phyloP scores from a whole-genome alignment of 768 basidiomycete genomes.

The Mycena chlorophos region DNA sequence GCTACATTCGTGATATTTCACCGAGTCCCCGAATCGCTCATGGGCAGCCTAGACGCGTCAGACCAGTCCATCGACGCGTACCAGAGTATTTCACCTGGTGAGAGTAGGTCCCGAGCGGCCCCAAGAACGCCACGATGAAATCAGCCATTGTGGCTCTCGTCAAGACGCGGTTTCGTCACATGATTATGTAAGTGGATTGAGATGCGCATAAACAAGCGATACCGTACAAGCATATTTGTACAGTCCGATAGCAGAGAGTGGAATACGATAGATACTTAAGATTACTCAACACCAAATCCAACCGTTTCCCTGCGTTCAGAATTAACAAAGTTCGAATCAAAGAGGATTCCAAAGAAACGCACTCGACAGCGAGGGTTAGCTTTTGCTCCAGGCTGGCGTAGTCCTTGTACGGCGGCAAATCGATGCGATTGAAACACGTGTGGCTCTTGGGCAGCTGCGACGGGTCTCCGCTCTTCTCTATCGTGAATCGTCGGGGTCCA shows the following conservation, averaged over 20 bases:
- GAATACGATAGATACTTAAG: slow-evolving; percentile 17
- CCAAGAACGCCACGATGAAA: slow-evolving; percentile 45
- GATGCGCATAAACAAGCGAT: slow-evolving; percentile 19
- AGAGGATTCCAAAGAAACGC: slow-evolving; percentile 46
- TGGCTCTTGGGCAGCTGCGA: slow-evolving; percentile 95
- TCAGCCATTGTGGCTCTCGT: background rate
- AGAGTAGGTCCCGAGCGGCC: slow-evolving; percentile 59
- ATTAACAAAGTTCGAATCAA: slow-evolving; percentile 7
- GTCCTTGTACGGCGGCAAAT: slow-evolving; percentile 96
- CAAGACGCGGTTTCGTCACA: too few relatives aligned
- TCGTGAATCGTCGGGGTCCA: slow-evolving; percentile 94
- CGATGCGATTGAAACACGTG: slow-evolving; percentile 95
- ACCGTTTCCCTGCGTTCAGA: slow-evolving; percentile 72
- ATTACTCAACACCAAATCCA: slow-evolving; percentile 90
- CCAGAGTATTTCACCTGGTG: slow-evolving; percentile 45
- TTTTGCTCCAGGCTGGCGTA: slow-evolving; percentile 94
- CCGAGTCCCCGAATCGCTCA: slow-evolving; percentile 45
- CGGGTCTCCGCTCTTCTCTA: slow-evolving; percentile 97
- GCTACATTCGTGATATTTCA: slow-evolving; percentile 41
- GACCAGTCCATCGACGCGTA: background rate
- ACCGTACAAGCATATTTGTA: slow-evolving; percentile 15
- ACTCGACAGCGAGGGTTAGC: slow-evolving; percentile 92
- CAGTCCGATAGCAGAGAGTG: slow-evolving; percentile 21
- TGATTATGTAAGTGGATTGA: too few relatives aligned
- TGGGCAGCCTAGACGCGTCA: slow-evolving; percentile 42